Conservation (phyloP, 805 yeast species). For the Jamesozyma rosinii region DNA sequence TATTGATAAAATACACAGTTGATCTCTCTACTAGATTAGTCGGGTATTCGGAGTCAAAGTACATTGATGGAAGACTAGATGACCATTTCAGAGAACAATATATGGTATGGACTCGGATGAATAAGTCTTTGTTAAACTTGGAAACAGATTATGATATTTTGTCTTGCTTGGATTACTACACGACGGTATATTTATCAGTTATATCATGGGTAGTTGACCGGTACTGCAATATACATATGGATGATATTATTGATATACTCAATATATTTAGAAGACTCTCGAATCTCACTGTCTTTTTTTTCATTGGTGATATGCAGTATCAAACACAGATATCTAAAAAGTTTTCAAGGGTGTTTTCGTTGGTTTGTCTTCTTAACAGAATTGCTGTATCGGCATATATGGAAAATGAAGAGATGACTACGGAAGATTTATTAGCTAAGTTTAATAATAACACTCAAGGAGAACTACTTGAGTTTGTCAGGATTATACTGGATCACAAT, state of each 20-base stretch:
- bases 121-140: conserved; percentile 7
- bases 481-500: conserved; percentile 18
- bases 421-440: neutral
- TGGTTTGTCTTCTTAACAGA: conserved; percentile 5
- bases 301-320: neutral
- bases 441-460: conserved; percentile 41
- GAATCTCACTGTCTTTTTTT: neutral
- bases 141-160: conserved; percentile 14
- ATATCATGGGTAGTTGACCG: conserved; percentile 7
- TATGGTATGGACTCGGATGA: conserved; percentile 9
- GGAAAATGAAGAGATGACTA: neutral
- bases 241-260: conserved; percentile 9
- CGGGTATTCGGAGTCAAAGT: conserved; percentile 7
- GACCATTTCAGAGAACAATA: conserved; percentile 6
- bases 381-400: neutral
- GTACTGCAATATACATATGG: conserved; percentile 1
- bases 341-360: conserved; percentile 7
- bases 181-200: conserved; percentile 8
- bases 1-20: conserved; percentile 8
- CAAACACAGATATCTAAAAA: conserved; percentile 4
- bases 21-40: conserved; percentile 12
- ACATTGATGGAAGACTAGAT: conserved; percentile 2
- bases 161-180: conserved; percentile 10
- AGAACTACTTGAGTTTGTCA: conserved; percentile 9
- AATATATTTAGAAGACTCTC: conserved; percentile 11